Base-by-base conservation (phyloP, 1,139 yeast genomes). In the Lodderomyces metapsilosis region DNA sequence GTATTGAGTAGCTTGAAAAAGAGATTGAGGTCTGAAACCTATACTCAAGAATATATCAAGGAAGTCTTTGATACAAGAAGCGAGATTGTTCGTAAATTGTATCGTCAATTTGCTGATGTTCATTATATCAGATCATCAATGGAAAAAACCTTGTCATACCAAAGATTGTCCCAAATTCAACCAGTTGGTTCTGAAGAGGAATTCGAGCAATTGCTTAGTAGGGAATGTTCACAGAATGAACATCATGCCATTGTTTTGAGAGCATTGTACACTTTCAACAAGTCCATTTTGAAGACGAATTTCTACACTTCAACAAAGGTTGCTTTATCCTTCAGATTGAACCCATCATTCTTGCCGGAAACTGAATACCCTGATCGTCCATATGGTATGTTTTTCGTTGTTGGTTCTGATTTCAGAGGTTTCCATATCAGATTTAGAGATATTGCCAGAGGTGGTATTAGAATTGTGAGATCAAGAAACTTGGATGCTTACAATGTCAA, bases 401-500 rank as follows among this genome's bases (percentile, higher is more conserved):
- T 92, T 47, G 98, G 98, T 48, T 87, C 91, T 53, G 97, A 94
- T 61, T 92, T 92, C 68, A 80, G 97, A 62, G 98, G 98, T 25
- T 92, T 92, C 84, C 98, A 92, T 63, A 84, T 92, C 52, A 80
- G 98, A 64, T 92, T 92, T 71, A 83, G 97, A 63, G 98, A 92
- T 65, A 91, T 92, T 57, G 95, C 98, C 27, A 82, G 98, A 64
- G 98, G 98, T 64, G 98, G 98, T 62, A 92, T 92, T 56, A 82
- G 98, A 68, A 87, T 92, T 59, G 98, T 92, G 56, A 84, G 84
- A 61, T 85, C 95, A 11, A 80, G 95, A 62, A 84, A 88, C 39
- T 69, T 74, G 46, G 98, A 92, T 66, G 91, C 91, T 37, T 92
- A 89, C 64, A 80, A 85, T 42, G 81, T 82, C 58, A 92, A 92